These are phyloP conservation scores for Cetradonia linearis DNA, from an alignment of 495 filamentous ascomycete genomes.

Conservation along the genomic window DNA sequence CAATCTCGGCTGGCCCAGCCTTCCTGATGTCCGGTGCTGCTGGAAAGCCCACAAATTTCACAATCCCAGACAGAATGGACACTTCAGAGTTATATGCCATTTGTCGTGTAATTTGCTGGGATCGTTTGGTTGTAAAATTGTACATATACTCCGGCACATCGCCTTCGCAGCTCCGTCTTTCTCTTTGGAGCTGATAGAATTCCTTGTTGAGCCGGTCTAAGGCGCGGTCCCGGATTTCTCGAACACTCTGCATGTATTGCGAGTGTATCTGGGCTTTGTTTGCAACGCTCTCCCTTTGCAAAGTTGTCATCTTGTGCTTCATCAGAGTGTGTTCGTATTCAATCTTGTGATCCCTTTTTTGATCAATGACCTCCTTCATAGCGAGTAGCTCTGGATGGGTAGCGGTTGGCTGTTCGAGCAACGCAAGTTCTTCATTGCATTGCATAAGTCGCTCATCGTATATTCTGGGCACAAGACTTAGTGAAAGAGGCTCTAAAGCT, in stretches of 20 bases:
- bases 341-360: slow-evolving; percentile 68
- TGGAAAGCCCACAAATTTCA: slow-evolving; percentile 90
- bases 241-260: slow-evolving; percentile 74
- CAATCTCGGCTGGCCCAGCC: slow-evolving; percentile 60
- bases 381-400: slow-evolving; percentile 83
- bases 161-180: slow-evolving; percentile 72
- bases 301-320: slow-evolving; percentile 58
- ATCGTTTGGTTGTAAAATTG: slow-evolving; percentile 57
- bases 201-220: slow-evolving; percentile 70
- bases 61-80: slow-evolving; percentile 76
- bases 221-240: slow-evolving; percentile 70
- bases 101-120: slow-evolving; percentile 66
- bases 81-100: slow-evolving; percentile 89
- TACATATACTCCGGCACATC: slow-evolving; percentile 70
- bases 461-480: slow-evolving; percentile 43
- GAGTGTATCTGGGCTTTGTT: slow-evolving; percentile 72
- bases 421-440: slow-evolving; percentile 71
- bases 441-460: slow-evolving; percentile 77
- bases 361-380: slow-evolving; percentile 74
- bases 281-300: slow-evolving; percentile 63
- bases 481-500: background rate
- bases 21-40: slow-evolving; percentile 75
- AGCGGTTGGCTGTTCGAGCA: slow-evolving; percentile 62
- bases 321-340: slow-evolving; percentile 60
- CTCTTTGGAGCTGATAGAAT: slow-evolving; percentile 85